Evolutionary conservation across 2,329 filamentous ascomycete genomes (phyloP).

Genomic region (Diplodia corticola): DNA sequence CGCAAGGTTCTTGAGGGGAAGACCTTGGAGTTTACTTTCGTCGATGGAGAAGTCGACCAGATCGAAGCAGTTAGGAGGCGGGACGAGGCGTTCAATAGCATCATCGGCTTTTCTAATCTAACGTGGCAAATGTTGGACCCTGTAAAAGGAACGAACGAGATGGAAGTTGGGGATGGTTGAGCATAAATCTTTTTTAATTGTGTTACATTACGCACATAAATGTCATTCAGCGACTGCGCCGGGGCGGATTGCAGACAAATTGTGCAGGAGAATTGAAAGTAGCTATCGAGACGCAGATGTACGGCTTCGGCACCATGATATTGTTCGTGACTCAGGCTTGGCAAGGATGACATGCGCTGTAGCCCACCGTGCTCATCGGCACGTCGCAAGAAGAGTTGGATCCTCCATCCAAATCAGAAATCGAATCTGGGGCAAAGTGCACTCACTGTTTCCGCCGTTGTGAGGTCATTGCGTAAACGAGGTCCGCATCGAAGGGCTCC

Average conservation of each 20-base stretch:
- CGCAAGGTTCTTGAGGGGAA: neutral
- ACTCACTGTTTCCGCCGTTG: neutral
- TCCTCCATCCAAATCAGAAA: neutral
- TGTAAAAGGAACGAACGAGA: slow-evolving; percentile 3
- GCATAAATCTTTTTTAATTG: neutral
- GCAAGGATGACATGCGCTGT: neutral
- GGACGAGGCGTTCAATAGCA: slow-evolving; percentile 40
- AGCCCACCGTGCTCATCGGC: neutral
- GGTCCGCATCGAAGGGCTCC: neutral
- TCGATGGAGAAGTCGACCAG: slow-evolving; percentile 22
- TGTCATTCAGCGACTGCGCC: too few species aligned
- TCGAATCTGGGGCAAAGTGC: neutral
- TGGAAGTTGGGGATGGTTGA: slow-evolving; percentile 1
- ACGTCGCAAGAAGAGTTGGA: neutral
- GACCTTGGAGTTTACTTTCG: slow-evolving; percentile 23
- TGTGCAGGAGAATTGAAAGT: too few species aligned
- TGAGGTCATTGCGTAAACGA: neutral
- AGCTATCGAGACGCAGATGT: too few species aligned
- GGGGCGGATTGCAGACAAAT: too few species aligned
- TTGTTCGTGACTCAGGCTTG: too few species aligned
- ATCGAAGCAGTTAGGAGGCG: slow-evolving; percentile 34
- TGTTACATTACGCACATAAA: neutral
- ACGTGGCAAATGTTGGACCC: slow-evolving; percentile 37
- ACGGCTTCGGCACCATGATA: too few species aligned
- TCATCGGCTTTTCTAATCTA: slow-evolving; percentile 39